Conservation (phyloP, 2,329 filamentous ascomycete species). For the Plectosphaerella plurivora region DNA sequence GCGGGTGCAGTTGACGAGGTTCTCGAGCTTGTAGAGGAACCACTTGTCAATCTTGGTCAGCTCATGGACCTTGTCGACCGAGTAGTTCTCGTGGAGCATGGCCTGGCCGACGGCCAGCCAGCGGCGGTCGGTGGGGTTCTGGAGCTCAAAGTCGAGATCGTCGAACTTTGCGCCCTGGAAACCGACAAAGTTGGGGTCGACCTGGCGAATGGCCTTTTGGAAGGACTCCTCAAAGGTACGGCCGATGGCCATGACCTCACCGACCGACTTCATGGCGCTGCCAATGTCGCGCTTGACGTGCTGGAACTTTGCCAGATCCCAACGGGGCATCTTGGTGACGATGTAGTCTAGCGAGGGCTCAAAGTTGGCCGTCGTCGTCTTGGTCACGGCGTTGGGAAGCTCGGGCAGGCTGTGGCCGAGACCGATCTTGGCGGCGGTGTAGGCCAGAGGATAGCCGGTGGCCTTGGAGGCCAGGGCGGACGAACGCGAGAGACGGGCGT, state of each 20-base stretch:
- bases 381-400: slow-evolving; percentile 95
- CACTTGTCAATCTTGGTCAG: slow-evolving; percentile 99
- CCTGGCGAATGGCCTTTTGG: slow-evolving; percentile 97
- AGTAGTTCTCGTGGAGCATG: slow-evolving; percentile 95
- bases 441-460: slow-evolving; percentile 93
- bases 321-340: slow-evolving; percentile 96
- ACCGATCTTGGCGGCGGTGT: slow-evolving; percentile 97
- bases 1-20: slow-evolving; percentile 86
- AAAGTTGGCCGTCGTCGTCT: slow-evolving; percentile 98
- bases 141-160: slow-evolving; percentile 81
- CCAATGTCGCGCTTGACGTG: slow-evolving; percentile 97
- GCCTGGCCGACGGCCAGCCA: slow-evolving; percentile 98
- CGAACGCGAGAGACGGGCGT: slow-evolving; percentile 94
- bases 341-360: slow-evolving; percentile 97
- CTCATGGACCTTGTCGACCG: slow-evolving; percentile 86
- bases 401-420: slow-evolving; percentile 93
- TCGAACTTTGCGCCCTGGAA: slow-evolving; percentile 96
- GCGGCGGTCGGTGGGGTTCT: slow-evolving; percentile 91
- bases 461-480: slow-evolving; percentile 97
- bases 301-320: slow-evolving; percentile 98
- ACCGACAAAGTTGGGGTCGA: slow-evolving; percentile 86
- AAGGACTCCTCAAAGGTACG: slow-evolving; percentile 98
- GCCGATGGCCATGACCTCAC: slow-evolving; percentile 98
- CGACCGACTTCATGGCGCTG: slow-evolving; percentile 97
- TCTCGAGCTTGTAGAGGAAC: slow-evolving; percentile 98